Evolutionary conservation across 208 protist species (phyloP).

Genomic region (Wallacemonas sp.): DNA sequence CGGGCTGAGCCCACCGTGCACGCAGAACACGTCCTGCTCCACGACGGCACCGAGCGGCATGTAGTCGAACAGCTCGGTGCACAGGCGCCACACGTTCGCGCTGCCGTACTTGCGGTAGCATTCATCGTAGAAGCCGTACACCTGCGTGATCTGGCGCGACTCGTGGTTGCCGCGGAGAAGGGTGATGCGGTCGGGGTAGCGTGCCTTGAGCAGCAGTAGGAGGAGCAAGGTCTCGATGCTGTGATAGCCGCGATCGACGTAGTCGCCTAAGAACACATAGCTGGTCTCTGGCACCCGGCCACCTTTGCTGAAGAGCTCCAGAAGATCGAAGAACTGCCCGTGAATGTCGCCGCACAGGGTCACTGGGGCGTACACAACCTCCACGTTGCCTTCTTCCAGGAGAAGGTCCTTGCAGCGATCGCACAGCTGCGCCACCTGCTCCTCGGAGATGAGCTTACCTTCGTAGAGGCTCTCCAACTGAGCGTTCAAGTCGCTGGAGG

Average conservation of each 20-base stretch:
- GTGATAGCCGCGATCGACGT: constrained; percentile 95
- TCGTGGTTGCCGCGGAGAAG: constrained; percentile 97
- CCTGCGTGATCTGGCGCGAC: constrained; percentile 96
- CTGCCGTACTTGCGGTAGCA: constrained; percentile 94
- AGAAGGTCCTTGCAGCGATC: constrained; percentile 90
- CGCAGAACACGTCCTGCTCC: constrained; percentile 91
- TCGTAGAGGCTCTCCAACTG: constrained; percentile 78
- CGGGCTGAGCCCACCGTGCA: constrained; percentile 93
- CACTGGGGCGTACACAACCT: constrained; percentile 95
- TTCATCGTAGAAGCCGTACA: constrained; percentile 97
- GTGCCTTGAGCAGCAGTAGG: constrained; percentile 92
- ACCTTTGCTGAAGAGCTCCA: constrained; percentile 96
- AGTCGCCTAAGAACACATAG: constrained; percentile 94
- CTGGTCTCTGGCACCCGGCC: constrained; percentile 84
- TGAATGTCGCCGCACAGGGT: constrained; percentile 99
- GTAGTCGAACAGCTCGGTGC: constrained; percentile 93
- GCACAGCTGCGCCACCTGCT: constrained; percentile 89
- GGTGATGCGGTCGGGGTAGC: constrained; percentile 94
- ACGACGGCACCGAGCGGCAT: constrained; percentile 93
- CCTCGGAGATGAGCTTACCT: constrained; percentile 93
- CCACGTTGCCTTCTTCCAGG: constrained; percentile 95
- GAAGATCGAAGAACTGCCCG: constrained; percentile 98
- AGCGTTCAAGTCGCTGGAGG: constrained; percentile 45
- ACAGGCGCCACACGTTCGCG: constrained; percentile 87
- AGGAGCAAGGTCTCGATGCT: constrained; percentile 92